Evolutionary conservation across 2,329 filamentous ascomycete genomes (phyloP).

Genomic region (Aaosphaeria arxii): DNA sequence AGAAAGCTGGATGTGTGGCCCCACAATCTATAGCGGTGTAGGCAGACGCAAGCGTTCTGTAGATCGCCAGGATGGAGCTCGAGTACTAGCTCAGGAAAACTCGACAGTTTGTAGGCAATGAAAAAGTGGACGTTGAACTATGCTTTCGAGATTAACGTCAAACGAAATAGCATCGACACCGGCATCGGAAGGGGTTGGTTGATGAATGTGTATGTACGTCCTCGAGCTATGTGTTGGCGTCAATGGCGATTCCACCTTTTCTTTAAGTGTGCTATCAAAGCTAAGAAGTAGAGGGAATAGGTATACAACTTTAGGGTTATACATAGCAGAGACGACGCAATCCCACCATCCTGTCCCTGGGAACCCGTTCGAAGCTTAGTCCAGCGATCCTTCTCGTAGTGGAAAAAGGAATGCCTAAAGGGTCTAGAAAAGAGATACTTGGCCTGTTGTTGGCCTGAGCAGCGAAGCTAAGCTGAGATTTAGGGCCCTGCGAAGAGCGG

Average conservation of each 20-base stretch:
- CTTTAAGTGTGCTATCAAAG: too few relatives aligned
- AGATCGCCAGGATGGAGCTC: too few relatives aligned
- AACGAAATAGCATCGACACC: neutral
- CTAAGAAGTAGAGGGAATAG: neutral
- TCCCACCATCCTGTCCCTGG: conserved; percentile 1
- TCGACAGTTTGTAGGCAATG: too few relatives aligned
- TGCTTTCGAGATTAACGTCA: neutral
- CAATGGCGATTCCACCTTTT: too few relatives aligned
- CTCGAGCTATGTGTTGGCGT: too few relatives aligned
- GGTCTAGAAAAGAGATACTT: conserved; percentile 2
- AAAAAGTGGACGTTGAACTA: too few relatives aligned
- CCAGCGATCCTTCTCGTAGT: conserved; percentile 1
- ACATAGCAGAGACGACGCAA: conserved; percentile 8
- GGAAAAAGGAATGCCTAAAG: conserved; percentile 7
- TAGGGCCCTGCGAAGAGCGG: neutral
- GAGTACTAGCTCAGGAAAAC: too few relatives aligned
- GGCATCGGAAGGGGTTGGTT: too few relatives aligned
- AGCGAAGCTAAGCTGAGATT: neutral
- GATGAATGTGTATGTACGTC: too few relatives aligned
- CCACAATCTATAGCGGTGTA: neutral
- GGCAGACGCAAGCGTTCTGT: too few relatives aligned
- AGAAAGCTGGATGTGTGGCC: neutral
- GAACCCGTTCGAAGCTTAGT: conserved; percentile 4
- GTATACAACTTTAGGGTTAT: conserved; percentile 3
- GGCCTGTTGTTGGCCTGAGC: conserved; percentile 8